These are phyloP conservation scores for Pythium folliculosum DNA, from an alignment of 352 stramenopile genomes.

Conservation along the genomic window DNA sequence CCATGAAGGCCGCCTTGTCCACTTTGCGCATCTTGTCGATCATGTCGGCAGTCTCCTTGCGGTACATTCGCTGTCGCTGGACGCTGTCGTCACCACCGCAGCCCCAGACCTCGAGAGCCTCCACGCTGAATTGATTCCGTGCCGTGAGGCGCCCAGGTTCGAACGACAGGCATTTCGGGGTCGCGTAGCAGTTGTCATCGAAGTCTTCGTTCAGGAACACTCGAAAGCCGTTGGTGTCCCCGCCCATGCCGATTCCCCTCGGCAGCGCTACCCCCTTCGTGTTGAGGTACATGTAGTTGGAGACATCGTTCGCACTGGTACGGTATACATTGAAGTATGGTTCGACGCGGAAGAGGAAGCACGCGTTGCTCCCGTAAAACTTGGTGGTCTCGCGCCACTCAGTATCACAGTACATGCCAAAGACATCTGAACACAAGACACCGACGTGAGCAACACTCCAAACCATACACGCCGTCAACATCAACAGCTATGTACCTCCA, in stretches of 20 bases:
- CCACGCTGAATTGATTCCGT: constrained; percentile 58
- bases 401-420: constrained; percentile 86
- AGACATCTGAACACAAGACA: constrained; percentile 46
- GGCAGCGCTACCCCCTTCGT: constrained; percentile 80
- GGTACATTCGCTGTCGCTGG: constrained; percentile 55
- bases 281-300: constrained; percentile 89
- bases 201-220: constrained; percentile 86
- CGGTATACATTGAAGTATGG: constrained; percentile 69
- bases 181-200: constrained; percentile 82
- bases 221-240: constrained; percentile 71
- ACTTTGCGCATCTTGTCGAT: constrained; percentile 84
- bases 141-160: constrained; percentile 64
- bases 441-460: neutral
- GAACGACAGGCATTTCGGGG: constrained; percentile 71
- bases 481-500: constrained; percentile 29
- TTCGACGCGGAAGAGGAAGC: constrained; percentile 75
- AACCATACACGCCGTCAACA: neutral
- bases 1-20: constrained; percentile 84
- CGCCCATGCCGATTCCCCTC: constrained; percentile 74
- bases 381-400: constrained; percentile 84
- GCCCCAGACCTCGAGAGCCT: constrained; percentile 79
- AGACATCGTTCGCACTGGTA: constrained; percentile 43
- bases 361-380: constrained; percentile 79
- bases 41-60: constrained; percentile 79
- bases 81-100: constrained; percentile 67